A percentile compares a stretch with the other conserved stretches of the same genome.
Conservation (phyloP, 1,284 basidiomycete species). For the Cryptococcus sp. region DNA sequence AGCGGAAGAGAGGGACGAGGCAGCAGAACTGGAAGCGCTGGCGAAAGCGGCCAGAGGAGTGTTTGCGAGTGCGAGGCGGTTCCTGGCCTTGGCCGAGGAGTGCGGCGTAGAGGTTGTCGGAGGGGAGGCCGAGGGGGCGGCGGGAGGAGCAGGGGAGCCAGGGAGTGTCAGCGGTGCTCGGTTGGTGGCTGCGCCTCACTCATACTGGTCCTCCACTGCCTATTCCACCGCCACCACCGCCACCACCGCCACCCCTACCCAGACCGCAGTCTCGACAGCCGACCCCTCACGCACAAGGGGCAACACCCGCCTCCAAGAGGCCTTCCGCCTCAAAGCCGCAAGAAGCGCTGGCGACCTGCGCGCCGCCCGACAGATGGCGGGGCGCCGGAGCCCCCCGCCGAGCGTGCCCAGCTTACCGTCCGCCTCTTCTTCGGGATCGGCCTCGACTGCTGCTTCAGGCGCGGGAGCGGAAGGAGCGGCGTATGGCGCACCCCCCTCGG, state of each 20-base stretch:
- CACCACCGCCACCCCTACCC: neutral
- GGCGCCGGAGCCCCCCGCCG: slow-evolving; percentile 39
- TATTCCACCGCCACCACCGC: neutral
- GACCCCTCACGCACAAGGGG: too few relatives aligned
- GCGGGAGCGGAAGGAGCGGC: too few relatives aligned
- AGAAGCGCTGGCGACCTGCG: slow-evolving; percentile 58
- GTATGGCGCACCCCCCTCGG: slow-evolving; percentile 12
- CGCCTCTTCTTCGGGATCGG: neutral
- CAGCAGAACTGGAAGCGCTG: slow-evolving; percentile 47
- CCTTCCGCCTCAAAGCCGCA: slow-evolving; percentile 49
- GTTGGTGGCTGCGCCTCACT: too few relatives aligned
- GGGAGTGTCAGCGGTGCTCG: too few relatives aligned
- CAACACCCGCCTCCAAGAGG: slow-evolving; percentile 29
- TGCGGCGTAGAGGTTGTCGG: slow-evolving; percentile 62
- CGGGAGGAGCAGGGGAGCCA: too few relatives aligned
- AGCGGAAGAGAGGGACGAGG: slow-evolving; percentile 16
- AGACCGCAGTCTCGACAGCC: too few relatives aligned
- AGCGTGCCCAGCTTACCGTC: slow-evolving; percentile 13
- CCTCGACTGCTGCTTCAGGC: too few relatives aligned
- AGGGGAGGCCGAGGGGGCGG: neutral
- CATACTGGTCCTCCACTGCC: too few relatives aligned
- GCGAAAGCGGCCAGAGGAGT: slow-evolving; percentile 51
- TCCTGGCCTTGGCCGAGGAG: slow-evolving; percentile 65
- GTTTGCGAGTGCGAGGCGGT: slow-evolving; percentile 50
- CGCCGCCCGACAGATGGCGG: slow-evolving; percentile 39